A percentile compares a stretch with the other conserved stretches of the same genome.
phyloP scores from a whole-genome alignment of 225 moss, liverwort and hornwort genomes.

The Neckera pumila region DNA sequence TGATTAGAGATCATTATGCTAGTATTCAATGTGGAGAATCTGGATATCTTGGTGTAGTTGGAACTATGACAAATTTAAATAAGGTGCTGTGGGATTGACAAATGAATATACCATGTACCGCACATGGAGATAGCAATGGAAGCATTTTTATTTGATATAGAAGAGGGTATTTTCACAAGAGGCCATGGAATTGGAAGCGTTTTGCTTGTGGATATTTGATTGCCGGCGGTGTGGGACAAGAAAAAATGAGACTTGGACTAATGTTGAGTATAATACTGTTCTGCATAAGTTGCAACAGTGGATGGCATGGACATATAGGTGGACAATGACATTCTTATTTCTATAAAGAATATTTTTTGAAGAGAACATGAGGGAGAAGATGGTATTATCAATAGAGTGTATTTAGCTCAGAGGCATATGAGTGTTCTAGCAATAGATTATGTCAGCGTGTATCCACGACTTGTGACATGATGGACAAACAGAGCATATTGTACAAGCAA shows the following conservation, averaged over 20 bases:
- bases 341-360: background rate
- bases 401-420: fast-evolving
- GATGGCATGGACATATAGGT: background rate
- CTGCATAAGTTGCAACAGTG: background rate
- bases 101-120: background rate
- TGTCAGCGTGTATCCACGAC: background rate
- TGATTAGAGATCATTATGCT: too few species aligned
- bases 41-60: fast-evolving
- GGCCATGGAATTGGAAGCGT: background rate
- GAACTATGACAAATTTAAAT: background rate
- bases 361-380: background rate
- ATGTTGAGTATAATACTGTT: fast-evolving
- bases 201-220: background rate
- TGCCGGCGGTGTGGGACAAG: background rate
- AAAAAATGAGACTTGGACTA: background rate
- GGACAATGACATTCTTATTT: background rate
- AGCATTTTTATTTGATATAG: background rate
- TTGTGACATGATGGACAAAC: background rate
- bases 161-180: background rate
- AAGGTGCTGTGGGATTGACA: background rate
- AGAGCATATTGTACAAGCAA: background rate
- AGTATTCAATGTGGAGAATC: too few species aligned
- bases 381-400: background rate
- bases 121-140: fast-evolving
- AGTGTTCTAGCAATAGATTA: background rate